Evolutionary conservation across 2,329 filamentous ascomycete species (phyloP).

Genomic region (Beauveria sp.): DNA sequence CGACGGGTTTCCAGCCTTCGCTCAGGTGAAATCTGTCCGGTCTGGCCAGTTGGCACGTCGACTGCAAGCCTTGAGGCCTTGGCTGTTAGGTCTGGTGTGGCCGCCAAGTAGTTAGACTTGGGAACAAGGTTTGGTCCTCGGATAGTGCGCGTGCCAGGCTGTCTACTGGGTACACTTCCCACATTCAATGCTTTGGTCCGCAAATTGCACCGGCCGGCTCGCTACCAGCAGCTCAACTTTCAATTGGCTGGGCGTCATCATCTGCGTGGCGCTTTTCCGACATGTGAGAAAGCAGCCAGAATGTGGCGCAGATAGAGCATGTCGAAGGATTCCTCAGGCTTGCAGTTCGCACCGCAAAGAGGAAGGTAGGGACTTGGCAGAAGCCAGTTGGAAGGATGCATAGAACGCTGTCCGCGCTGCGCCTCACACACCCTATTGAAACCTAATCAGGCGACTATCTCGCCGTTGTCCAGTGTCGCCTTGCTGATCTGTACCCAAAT

Average conservation of each 20-base stretch:
- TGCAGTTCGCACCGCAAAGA: not conserved
- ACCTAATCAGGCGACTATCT: conserved; percentile 8
- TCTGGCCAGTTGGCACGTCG: not conserved
- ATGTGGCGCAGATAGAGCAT: conserved; percentile 1
- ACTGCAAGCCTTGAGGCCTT: not conserved
- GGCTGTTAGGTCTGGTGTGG: not conserved
- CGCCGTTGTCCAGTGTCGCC: not conserved
- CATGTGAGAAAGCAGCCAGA: not conserved
- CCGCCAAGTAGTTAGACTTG: conserved; percentile 6
- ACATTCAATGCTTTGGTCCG: not conserved
- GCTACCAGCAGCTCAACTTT: not conserved
- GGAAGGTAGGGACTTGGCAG: conserved; percentile 3
- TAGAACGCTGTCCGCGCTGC: conserved; percentile 1
- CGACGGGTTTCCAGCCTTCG: not conserved
- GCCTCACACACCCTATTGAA: conserved; percentile 6
- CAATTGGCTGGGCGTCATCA: not conserved
- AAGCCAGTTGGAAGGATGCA: conserved; percentile 8
- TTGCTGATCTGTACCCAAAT: not conserved
- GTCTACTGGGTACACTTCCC: not conserved
- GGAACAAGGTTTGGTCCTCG: conserved; percentile 2
- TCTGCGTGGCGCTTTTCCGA: not conserved
- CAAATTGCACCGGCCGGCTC: not conserved
- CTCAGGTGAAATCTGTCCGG: not conserved
- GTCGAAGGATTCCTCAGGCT: conserved; percentile 5
- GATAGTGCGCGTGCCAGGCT: not conserved